phyloP scores from a whole-genome alignment of 768 basidiomycete genomes.

The Tylopilus sp. region DNA sequence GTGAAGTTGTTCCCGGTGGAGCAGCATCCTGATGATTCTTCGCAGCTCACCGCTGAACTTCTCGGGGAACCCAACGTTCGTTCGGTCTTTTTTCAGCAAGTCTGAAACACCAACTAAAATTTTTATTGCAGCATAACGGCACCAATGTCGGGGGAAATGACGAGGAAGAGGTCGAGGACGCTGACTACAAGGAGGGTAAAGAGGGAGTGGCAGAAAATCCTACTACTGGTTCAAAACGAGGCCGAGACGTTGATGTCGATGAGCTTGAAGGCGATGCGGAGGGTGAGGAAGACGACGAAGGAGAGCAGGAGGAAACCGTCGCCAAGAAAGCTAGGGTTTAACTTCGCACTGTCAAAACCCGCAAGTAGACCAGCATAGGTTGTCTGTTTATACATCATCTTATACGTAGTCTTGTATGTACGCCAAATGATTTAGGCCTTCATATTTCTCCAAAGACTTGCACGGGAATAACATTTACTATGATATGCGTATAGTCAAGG shows the following conservation, averaged over 20 bases:
- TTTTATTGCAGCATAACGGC: slow-evolving; percentile 16
- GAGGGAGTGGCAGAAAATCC: slow-evolving; percentile 10
- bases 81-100: neutral
- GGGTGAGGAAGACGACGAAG: slow-evolving; percentile 10
- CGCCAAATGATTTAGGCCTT: neutral
- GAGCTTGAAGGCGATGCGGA: slow-evolving; percentile 16
- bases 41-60: slow-evolving; percentile 25
- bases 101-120: neutral
- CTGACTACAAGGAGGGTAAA: slow-evolving; percentile 17
- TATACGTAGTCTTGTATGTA: slow-evolving; percentile 4
- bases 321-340: slow-evolving; percentile 29
- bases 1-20: neutral
- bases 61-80: slow-evolving; percentile 21
- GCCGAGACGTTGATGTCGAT: slow-evolving; percentile 22
- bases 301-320: slow-evolving; percentile 1
- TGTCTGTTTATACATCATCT: slow-evolving; percentile 17
- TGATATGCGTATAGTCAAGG: no score
- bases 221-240: slow-evolving; percentile 24
- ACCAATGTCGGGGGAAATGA: neutral
- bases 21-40: slow-evolving; percentile 3
- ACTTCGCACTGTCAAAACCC: neutral
- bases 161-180: slow-evolving; percentile 21
- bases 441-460: neutral
- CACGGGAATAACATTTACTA: no score
- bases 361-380: no score